Base-by-base conservation (phyloP, 805 yeast species). In the Komagataella mondaviorum region DNA sequence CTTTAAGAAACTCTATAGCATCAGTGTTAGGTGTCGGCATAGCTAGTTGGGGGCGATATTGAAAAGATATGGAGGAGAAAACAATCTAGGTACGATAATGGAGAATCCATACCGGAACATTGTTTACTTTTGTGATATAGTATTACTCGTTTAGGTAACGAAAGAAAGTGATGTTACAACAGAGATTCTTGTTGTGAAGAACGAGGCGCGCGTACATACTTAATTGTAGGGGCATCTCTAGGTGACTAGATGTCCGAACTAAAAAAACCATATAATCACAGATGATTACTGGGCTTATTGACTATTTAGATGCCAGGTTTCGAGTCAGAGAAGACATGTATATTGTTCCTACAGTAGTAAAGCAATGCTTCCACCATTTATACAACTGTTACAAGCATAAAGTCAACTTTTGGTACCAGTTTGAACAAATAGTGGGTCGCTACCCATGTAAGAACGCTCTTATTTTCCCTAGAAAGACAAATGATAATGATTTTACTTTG, bases 391-490 rank as follows among this genome's bases (percentile, higher is more conserved):
- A 60, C 45, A 59, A 71, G 23, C 72, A 71, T 45, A 68, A 64
- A 51, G 78, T 82, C 50, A 81, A 82, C 57, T 75, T 76, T 58
- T 88, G 93, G 89, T 83, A 86, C 62, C 56, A 67, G 16, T 79
- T 88, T 57, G 95, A 85, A 57, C 56, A 66, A 23, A 65, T 75
- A n/a, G 89, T 74, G 3, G 51, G 60, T 23, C 63, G 66, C 51
- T 59, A 76, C 55, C 80, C 84, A 4, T 64, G 79, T 55, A 71
- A 71, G 44, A 60, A 65, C 16, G 95, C 91, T 1, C 61, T 90
- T n/a, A 69, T 78, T 2, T 89, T 81, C 60, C 75, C 85, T 6
- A 70, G 78, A 55, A 79, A 59, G 48, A 71, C 62, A 70, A 46
- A 64, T 68, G 59, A 64, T 10, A 60, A 59, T 47, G 73, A 71